Evolutionary conservation across 1,284 basidiomycete species (phyloP).

Genomic region (Ceratobasidium sp.): DNA sequence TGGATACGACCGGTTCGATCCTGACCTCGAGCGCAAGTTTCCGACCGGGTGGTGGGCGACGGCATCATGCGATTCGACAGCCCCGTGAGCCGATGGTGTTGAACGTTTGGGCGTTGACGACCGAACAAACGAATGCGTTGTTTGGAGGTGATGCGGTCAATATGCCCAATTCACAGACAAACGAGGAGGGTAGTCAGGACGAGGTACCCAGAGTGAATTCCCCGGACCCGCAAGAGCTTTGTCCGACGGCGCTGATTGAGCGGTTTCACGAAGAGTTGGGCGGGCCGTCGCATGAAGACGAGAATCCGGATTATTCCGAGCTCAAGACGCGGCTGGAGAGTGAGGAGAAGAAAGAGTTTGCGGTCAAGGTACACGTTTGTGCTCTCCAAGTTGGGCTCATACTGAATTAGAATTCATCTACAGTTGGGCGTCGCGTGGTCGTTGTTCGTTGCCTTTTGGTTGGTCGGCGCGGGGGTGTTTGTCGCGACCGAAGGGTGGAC

Average conservation of each 20-base stretch:
- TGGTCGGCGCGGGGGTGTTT: slow-evolving; percentile 65
- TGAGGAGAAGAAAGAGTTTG: slow-evolving; percentile 60
- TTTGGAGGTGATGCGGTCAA: slow-evolving; percentile 10
- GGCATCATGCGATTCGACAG: background rate
- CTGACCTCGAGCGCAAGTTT: too few species aligned
- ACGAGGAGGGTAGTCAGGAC: background rate
- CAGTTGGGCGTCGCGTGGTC: slow-evolving; percentile 56
- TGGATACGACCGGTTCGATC: background rate
- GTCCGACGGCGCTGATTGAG: slow-evolving; percentile 17
- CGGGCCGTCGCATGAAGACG: slow-evolving; percentile 27
- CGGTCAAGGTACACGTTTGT: slow-evolving; percentile 54
- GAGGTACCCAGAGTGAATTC: background rate
- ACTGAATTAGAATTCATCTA: background rate
- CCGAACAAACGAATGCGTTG: slow-evolving; percentile 10
- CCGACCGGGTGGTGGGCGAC: background rate
- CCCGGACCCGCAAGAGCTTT: background rate
- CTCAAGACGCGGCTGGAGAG: slow-evolving; percentile 48
- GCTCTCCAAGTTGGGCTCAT: background rate
- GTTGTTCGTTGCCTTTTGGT: slow-evolving; percentile 66
- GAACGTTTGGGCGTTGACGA: slow-evolving; percentile 27
- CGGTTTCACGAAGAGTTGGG: slow-evolving; percentile 17
- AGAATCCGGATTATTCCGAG: slow-evolving; percentile 34
- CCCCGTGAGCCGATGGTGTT: slow-evolving; percentile 1
- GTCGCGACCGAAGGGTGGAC: slow-evolving; percentile 59
- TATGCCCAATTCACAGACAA: background rate